Evolutionary conservation across 2,329 filamentous ascomycete genomes (phyloP), one percentile per base, ranked within the genome.

Genomic region (Fusarium concolor): DNA sequence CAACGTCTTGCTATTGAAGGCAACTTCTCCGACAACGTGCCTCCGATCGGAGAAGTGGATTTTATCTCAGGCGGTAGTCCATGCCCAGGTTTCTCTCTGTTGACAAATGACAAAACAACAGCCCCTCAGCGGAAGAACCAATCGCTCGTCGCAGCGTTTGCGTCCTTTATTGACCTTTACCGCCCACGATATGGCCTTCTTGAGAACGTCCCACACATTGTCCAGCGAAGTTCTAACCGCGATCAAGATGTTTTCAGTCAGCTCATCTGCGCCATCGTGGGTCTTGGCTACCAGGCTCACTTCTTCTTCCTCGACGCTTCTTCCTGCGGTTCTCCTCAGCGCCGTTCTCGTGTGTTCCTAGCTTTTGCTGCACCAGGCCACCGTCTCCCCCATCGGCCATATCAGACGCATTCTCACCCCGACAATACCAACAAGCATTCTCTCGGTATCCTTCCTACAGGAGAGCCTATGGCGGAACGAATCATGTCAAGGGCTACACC

Each of bases 71-170:
- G 87, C 2, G 93, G 93, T 0, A 92, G 88, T 51, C 93, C 93
- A 0, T 96, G 93, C 68, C 91, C 90, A 17, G 92, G 91, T 0
- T 96, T 93, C 71, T 94, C 91, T 0, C 54, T 68, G 0, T 76
- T 92, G 2, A 94, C 94, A 7, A 70, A 69, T 0, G 77, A 89
- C 69, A 88, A 84, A 70, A 79, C 82, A 0, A 89, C 85, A 3
- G 74, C 81, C 0, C 54, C 80, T 6, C 90, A 91, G 10, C 78
- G 88, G 8, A 87, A 87, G 60, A 93, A 96, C 73, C 90, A 91
- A 33, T 94, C 92, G 0, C 86, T 96, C 29, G 86, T 96, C 0
- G 92, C 91, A 0, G 91, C 91, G 0, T 92, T 95, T 37, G 89
- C 89, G 1, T 88, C 92, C 0, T 92, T 86, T 61, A 82, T 95